Evolutionary conservation across 768 basidiomycete genomes (phyloP).

Genomic region (Amanita polypyramis): DNA sequence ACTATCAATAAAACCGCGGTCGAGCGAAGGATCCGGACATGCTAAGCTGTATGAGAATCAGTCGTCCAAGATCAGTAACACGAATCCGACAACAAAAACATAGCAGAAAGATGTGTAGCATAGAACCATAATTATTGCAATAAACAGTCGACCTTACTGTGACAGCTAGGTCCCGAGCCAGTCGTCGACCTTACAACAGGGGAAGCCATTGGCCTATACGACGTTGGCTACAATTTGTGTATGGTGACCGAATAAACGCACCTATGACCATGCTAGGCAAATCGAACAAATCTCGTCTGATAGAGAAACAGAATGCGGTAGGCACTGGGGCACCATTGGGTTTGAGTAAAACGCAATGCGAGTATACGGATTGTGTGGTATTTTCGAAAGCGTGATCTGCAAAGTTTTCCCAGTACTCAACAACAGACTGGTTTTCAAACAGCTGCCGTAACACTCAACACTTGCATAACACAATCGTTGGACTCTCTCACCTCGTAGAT

Average conservation of each 20-base stretch:
- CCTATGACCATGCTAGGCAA: slow-evolving; percentile 84
- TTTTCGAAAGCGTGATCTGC: slow-evolving; percentile 96
- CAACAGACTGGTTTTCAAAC: slow-evolving; percentile 91
- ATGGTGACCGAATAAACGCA: slow-evolving; percentile 20
- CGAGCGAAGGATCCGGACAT: neutral
- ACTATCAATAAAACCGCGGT: neutral
- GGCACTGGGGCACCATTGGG: slow-evolving; percentile 77
- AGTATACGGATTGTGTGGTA: slow-evolving; percentile 90
- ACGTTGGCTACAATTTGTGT: slow-evolving; percentile 5
- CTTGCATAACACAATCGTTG: slow-evolving; percentile 1
- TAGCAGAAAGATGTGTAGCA: slow-evolving; percentile 2
- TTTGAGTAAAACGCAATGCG: slow-evolving; percentile 83
- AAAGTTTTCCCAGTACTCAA: slow-evolving; percentile 96
- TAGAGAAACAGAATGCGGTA: slow-evolving; percentile 92
- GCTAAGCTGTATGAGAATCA: neutral
- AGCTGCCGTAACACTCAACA: slow-evolving; percentile 35
- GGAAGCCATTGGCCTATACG: slow-evolving; percentile 78
- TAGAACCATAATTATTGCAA: slow-evolving; percentile 5
- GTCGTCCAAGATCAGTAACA: slow-evolving; percentile 2
- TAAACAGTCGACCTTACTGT: slow-evolving; percentile 3
- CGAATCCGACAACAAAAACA: neutral
- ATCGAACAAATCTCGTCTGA: slow-evolving; percentile 87
- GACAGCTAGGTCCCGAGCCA: neutral
- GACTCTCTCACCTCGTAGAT: slow-evolving; percentile 49
- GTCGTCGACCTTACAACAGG: slow-evolving; percentile 37